Percentiles rank a stretch among this genome's conserved stretches.
These are phyloP conservation scores for Globisporangium mamillatum DNA, from an alignment of 352 stramenopile genomes.

Conservation along the genomic window DNA sequence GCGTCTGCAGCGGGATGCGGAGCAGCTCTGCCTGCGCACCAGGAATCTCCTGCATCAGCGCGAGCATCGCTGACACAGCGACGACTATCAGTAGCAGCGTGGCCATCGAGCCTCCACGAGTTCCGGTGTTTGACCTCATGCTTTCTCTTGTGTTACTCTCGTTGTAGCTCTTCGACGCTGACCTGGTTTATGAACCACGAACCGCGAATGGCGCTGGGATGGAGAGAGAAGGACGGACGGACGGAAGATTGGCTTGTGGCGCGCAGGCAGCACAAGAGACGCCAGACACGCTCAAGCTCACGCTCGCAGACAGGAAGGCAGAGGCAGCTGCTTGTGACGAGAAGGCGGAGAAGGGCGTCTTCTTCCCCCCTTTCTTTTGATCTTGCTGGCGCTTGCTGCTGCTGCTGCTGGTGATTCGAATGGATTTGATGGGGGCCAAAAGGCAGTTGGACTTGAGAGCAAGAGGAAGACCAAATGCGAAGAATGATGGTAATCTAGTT, in stretches of 20 bases:
- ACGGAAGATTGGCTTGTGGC: neutral
- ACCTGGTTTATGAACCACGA: neutral
- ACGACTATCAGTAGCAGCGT: neutral
- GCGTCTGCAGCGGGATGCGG: constrained; percentile 38
- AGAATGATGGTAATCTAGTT: constrained; percentile 14
- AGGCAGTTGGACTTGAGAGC: neutral
- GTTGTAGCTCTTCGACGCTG: neutral
- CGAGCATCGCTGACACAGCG: neutral
- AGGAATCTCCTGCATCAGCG: neutral
- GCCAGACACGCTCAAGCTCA: neutral
- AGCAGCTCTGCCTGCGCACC: constrained; percentile 16
- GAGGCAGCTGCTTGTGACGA: neutral
- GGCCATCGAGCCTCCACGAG: neutral
- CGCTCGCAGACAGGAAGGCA: neutral
- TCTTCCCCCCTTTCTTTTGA: neutral
- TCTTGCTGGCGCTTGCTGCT: neutral
- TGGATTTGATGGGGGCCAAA: neutral
- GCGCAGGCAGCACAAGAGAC: neutral
- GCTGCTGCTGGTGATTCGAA: neutral
- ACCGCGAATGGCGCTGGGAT: neutral
- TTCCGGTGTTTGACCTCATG: constrained; percentile 1
- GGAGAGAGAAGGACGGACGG: neutral
- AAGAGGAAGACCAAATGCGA: neutral
- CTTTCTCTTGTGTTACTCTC: no score
- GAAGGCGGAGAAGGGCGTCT: neutral